Conservation (phyloP, 2,329 filamentous ascomycete genomes). For the Hirsutella minnesotensis region DNA sequence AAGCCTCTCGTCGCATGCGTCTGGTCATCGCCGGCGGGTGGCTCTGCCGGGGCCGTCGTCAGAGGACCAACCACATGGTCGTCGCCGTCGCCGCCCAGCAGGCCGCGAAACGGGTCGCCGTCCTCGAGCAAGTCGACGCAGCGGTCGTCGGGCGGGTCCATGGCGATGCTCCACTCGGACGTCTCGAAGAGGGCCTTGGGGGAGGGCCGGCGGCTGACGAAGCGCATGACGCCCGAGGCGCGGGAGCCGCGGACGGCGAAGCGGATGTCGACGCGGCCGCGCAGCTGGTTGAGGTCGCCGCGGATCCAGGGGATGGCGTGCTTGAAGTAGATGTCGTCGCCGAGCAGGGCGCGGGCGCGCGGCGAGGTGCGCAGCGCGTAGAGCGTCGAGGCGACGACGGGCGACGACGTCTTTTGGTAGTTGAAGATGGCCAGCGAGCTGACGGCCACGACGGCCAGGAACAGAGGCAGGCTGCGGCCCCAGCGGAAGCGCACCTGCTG, state of each 20-base stretch:
- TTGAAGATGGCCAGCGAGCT: conserved; percentile 90
- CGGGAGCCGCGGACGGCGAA: conserved; percentile 79
- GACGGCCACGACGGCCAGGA: conserved; percentile 57
- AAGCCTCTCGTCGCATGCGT: conserved; percentile 34
- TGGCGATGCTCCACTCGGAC: conserved; percentile 76
- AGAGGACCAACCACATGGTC: conserved; percentile 6
- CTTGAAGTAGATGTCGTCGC: conserved; percentile 77
- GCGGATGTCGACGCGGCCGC: conserved; percentile 75
- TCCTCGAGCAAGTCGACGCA: conserved; percentile 61
- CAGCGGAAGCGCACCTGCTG: conserved; percentile 42
- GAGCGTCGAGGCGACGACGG: conserved; percentile 74
- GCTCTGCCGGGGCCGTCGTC: neutral
- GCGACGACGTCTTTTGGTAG: conserved; percentile 90
- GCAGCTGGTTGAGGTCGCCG: conserved; percentile 85
- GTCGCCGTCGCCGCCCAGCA: conserved; percentile 28
- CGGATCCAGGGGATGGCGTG: conserved; percentile 72
- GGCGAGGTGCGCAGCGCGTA: conserved; percentile 81
- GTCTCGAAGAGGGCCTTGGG: conserved; percentile 65
- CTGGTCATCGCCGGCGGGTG: conserved; percentile 21
- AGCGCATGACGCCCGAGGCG: conserved; percentile 61
- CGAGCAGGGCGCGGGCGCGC: conserved; percentile 63
- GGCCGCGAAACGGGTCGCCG: conserved; percentile 55
- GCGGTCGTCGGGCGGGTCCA: conserved; percentile 37
- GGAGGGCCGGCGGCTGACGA: conserved; percentile 59
- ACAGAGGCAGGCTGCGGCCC: conserved; percentile 68